Percentiles rank a stretch among this genome's conserved stretches.
phyloP scores from a whole-genome alignment of 2,329 filamentous ascomycete species.

The Aureobasidium sp. region DNA sequence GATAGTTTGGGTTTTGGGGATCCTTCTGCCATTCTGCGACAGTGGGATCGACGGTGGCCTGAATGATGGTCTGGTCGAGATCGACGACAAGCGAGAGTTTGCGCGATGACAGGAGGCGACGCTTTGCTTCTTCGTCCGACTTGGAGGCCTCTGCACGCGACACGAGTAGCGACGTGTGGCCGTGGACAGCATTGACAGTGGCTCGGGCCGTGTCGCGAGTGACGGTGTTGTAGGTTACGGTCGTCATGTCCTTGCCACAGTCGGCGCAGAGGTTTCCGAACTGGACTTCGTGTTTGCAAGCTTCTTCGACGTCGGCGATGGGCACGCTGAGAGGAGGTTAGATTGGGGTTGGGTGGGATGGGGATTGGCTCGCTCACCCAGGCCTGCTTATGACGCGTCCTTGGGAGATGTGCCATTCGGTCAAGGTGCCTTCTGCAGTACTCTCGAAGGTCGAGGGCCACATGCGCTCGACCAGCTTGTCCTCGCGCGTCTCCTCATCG shows the following conservation, averaged over 20 bases:
- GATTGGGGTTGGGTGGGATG: background rate
- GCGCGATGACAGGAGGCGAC: slow-evolving; percentile 67
- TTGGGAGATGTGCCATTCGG: slow-evolving; percentile 64
- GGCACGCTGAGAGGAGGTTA: slow-evolving; percentile 32
- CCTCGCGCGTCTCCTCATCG: slow-evolving; percentile 66
- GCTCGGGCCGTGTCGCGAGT: slow-evolving; percentile 74
- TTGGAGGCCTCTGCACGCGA: slow-evolving; percentile 73
- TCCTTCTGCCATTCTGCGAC: slow-evolving; percentile 94
- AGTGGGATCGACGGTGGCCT: slow-evolving; percentile 94
- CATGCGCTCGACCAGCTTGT: slow-evolving; percentile 57
- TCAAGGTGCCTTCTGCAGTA: slow-evolving; percentile 71
- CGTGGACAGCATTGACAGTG: slow-evolving; percentile 90
- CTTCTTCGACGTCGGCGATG: slow-evolving; percentile 76
- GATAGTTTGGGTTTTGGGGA: slow-evolving; percentile 79
- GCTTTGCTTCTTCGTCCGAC: slow-evolving; percentile 80
- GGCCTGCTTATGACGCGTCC: slow-evolving; percentile 54
- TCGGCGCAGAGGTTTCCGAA: slow-evolving; percentile 84
- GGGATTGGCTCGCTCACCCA: slow-evolving; percentile 20
- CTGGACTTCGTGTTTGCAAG: slow-evolving; percentile 84
- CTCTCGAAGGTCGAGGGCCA: slow-evolving; percentile 77
- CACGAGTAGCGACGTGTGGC: slow-evolving; percentile 79
- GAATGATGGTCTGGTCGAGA: slow-evolving; percentile 96
- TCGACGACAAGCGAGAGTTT: slow-evolving; percentile 94
- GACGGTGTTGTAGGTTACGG: slow-evolving; percentile 75
- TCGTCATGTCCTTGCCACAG: slow-evolving; percentile 95